Conservation (phyloP, 805 yeast genomes). For the Candida stauntonica region DNA sequence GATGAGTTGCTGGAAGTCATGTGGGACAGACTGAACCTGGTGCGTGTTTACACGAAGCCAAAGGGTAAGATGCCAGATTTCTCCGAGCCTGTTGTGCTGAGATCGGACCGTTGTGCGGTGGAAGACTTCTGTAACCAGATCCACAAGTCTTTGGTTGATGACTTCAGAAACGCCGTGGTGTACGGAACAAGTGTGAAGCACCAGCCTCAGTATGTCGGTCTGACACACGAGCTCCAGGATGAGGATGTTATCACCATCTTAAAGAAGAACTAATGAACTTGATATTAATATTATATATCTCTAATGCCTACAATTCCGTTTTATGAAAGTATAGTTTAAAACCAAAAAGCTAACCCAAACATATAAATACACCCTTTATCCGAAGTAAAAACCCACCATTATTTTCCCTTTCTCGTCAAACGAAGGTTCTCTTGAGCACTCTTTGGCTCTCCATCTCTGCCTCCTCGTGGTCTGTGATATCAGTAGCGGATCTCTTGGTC, state of each 20-base stretch:
- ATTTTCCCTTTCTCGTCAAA: neutral
- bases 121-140: slow-evolving; percentile 96
- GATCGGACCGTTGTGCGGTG: slow-evolving; percentile 76
- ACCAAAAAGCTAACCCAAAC: too few relatives aligned
- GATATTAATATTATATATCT: neutral
- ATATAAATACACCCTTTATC: neutral
- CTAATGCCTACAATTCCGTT: neutral
- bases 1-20: slow-evolving; percentile 90
- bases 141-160: slow-evolving; percentile 90
- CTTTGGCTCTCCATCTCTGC: slow-evolving; percentile 24
- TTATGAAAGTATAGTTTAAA: too few relatives aligned
- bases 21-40: slow-evolving; percentile 92
- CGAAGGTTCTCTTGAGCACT: slow-evolving; percentile 21
- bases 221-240: slow-evolving; percentile 78
- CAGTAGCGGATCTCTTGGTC: slow-evolving; percentile 24
- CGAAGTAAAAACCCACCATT: neutral
- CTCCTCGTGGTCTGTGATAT: slow-evolving; percentile 24
- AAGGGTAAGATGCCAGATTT: slow-evolving; percentile 94
- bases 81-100: slow-evolving; percentile 87
- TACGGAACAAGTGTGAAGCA: slow-evolving; percentile 94
- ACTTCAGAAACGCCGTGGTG: slow-evolving; percentile 89
- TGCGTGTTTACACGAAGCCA: slow-evolving; percentile 95
- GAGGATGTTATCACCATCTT: slow-evolving; percentile 96
- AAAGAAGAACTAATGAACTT: slow-evolving; percentile 45
- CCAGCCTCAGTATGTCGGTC: slow-evolving; percentile 95